Percentiles rank a stretch among this genome's conserved stretches.
These are phyloP conservation scores for Saturnispora gosingensis DNA, from an alignment of 805 yeast genomes.

Conservation along the genomic window DNA sequence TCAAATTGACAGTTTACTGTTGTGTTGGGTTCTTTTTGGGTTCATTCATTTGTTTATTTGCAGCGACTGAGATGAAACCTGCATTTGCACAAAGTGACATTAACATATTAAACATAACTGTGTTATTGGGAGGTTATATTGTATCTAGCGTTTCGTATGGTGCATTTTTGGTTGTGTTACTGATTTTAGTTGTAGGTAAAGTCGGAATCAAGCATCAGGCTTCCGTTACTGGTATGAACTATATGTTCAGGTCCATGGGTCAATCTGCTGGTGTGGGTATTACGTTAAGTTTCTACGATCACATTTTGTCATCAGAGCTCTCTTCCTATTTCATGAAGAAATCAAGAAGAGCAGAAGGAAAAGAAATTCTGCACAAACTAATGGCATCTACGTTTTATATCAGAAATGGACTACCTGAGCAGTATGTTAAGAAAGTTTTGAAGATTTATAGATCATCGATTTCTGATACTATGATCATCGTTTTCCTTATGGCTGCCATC, in stretches of 20 bases:
- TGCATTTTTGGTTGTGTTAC: conserved; percentile 30
- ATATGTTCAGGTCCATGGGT: conserved; percentile 41
- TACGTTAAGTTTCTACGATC: conserved; percentile 30
- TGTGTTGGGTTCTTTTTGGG: conserved; percentile 19
- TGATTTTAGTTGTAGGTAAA: conserved; percentile 35
- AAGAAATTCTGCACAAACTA: conserved; percentile 16
- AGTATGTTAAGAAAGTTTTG: conserved; percentile 22
- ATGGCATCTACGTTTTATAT: conserved; percentile 21
- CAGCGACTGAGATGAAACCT: conserved; percentile 19
- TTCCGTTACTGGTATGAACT: conserved; percentile 39
- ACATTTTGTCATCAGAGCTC: conserved; percentile 24
- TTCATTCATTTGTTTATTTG: conserved; percentile 12
- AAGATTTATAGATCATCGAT: conserved; percentile 23
- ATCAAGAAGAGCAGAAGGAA: conserved; percentile 20
- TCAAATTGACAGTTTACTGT: conserved; percentile 19
- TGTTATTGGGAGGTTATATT: conserved; percentile 23
- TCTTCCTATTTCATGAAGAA: conserved; percentile 23
- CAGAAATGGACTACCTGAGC: conserved; percentile 23
- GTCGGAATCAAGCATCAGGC: conserved; percentile 39
- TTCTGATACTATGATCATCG: conserved; percentile 20
- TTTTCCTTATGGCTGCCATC: conserved; percentile 20
- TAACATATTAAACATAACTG: conserved; percentile 10
- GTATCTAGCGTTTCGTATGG: conserved; percentile 34
- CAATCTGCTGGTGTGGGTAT: conserved; percentile 38
- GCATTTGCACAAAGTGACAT: conserved; percentile 14